phyloP scores from a whole-genome alignment of 2,329 filamentous ascomycete species.

The Ascochyta rabiei region DNA sequence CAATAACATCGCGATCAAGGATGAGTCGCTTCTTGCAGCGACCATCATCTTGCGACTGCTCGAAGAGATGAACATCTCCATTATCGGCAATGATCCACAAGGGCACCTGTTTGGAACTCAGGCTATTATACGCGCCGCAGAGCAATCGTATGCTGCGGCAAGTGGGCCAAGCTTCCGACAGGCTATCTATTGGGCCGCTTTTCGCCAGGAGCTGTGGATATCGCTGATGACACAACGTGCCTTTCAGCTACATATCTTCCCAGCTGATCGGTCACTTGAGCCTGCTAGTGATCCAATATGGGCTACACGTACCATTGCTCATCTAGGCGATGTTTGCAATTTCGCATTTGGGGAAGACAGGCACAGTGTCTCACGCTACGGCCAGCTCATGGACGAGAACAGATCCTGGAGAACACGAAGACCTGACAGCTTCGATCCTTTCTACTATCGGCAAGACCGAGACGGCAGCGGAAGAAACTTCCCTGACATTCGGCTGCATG shows the following conservation, averaged over 20 bases:
- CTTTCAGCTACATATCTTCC: constrained; percentile 46
- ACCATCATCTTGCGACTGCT: constrained; percentile 50
- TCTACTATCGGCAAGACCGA: constrained; percentile 41
- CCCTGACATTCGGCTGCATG: constrained; percentile 44
- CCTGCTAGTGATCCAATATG: constrained; percentile 50
- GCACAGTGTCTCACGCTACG: constrained; percentile 38
- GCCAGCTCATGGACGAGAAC: constrained; percentile 44
- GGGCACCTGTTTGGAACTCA: constrained; percentile 49
- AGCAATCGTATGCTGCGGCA: constrained; percentile 41
- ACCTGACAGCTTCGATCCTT: constrained; percentile 45
- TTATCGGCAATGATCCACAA: constrained; percentile 45
- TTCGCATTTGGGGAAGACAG: constrained; percentile 45
- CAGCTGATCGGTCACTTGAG: constrained; percentile 48
- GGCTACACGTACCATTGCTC: constrained; percentile 51
- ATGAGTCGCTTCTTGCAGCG: constrained; percentile 50
- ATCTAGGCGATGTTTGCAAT: constrained; percentile 46
- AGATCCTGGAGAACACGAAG: constrained; percentile 39
- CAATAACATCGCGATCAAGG: constrained; percentile 46
- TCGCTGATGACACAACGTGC: constrained; percentile 46
- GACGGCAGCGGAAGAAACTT: constrained; percentile 43
- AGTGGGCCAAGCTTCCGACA: constrained; percentile 42
- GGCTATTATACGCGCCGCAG: constrained; percentile 44
- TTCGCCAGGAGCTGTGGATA: constrained; percentile 48
- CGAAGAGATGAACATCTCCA: constrained; percentile 52
- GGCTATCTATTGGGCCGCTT: constrained; percentile 48